Conservation (phyloP, 2,329 filamentous ascomycete species). For the Ceratocystis lukuohia region DNA sequence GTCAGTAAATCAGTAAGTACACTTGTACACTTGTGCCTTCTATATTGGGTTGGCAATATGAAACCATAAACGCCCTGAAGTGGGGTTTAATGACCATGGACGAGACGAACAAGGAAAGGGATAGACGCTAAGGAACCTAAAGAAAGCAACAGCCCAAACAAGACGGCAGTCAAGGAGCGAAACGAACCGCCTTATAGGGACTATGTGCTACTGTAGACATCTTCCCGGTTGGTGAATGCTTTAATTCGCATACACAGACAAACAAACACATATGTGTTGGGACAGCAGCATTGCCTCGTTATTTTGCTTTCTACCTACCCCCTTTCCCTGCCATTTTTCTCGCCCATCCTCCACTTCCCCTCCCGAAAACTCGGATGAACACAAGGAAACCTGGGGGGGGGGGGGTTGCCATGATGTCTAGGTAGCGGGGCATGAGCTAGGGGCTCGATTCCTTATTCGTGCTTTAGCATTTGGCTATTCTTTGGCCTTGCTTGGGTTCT, state of each 20-base stretch:
- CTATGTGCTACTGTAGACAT: no score
- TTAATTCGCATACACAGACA: background rate
- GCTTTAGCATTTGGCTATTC: no score
- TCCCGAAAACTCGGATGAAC: background rate
- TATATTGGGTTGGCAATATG: background rate
- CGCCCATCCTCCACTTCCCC: background rate
- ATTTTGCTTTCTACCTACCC: background rate
- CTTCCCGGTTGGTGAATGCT: background rate
- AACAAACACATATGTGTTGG: background rate
- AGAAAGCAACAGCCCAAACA: constrained; percentile 1
- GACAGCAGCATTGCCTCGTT: background rate
- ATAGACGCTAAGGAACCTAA: background rate
- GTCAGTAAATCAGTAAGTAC: background rate
- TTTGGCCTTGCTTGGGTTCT: background rate
- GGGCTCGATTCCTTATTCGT: background rate
- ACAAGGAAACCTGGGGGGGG: background rate
- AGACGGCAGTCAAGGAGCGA: background rate
- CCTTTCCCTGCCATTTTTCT: background rate
- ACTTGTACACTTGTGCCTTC: background rate
- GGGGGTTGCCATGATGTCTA: background rate
- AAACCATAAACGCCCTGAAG: background rate
- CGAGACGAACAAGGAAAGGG: background rate
- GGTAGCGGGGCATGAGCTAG: background rate
- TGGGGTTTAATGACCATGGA: background rate
- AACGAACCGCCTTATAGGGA: no score